Evolutionary conservation across 805 yeast genomes (phyloP).

Genomic region (Lipomyces yamadae): DNA sequence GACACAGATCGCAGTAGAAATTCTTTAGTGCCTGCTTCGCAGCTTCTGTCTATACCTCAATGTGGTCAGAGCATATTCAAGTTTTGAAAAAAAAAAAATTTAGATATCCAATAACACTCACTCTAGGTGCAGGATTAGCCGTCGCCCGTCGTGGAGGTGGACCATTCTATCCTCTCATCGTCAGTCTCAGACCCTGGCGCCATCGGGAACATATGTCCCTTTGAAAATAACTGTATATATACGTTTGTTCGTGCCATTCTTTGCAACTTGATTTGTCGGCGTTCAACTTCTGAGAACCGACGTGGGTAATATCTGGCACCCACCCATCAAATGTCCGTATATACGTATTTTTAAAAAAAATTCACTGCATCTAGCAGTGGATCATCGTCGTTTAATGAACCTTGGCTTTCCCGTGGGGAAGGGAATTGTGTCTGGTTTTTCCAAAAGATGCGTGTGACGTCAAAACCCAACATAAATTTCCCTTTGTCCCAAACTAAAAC

Average conservation of each 20-base stretch:
- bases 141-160: constrained; percentile 17
- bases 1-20: constrained; percentile 36
- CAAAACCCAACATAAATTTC: no score
- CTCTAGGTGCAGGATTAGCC: constrained; percentile 28
- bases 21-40: constrained; percentile 35
- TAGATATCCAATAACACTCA: neutral
- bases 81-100: neutral
- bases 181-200: neutral
- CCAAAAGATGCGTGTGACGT: no score
- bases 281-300: neutral
- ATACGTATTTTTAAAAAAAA: no score
- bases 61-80: neutral
- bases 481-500: no score
- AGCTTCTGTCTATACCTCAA: constrained; percentile 32
- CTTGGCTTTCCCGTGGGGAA: no score
- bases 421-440: no score
- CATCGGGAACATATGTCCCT: neutral
- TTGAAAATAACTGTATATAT: neutral
- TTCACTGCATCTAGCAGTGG: no score
- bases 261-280: neutral
- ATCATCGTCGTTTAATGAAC: no score
- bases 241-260: neutral
- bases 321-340: neutral
- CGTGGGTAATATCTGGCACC: neutral
- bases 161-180: neutral